Evolutionary conservation across 805 yeast species (phyloP), one percentile per base, ranked within the genome.

Genomic region (Starmerella kuoi): DNA sequence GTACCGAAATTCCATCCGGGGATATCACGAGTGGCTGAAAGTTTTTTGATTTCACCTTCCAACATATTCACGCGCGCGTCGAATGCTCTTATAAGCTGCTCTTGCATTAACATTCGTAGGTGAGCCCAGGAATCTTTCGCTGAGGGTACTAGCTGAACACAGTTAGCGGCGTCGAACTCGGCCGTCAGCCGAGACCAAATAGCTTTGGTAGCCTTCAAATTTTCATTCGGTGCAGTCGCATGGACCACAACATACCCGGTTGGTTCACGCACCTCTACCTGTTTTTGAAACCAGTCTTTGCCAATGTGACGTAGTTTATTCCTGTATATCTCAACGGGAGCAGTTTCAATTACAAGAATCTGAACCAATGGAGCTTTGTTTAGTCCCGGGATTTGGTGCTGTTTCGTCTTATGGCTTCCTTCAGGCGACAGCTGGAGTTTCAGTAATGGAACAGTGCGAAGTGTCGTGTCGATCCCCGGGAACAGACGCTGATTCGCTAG

Each of bases 231-330:
- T 33, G 23, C 25, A 3, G 70, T 67, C 53, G 69, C 73, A 37
- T 72, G 66, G 0, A 83, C 59, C 4, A 85, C 67, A 46, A 72
- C 64, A 78, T 86, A 76, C 38, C 76, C 77, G 8, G 78, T 71
- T 2, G 72, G 68, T 35, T 42, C 72, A 38, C 55, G 62, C 43
- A 45, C 64, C 51, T 49, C 65, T 51, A 34, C 66, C 52, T 41
- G 67, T 54, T 31, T 65, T 35, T 69, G 65, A 21, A 82, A 64
- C 97, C 98, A 91, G 50, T 80, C 91, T 37, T 69, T 70, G 19
- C 87, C 74, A 50, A 85, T 64, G 1, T 94, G 94, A 31, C 98
- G 70, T 1, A 81, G 85, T 53, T 79, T 82, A 0, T 79, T 60
- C 46, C 93, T 67, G 59, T 88, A 88, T 1, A 73, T 73, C 14